Evolutionary conservation across 1,284 basidiomycete species (phyloP).

Genomic region (Cutaneotrichosporon curvatum): DNA sequence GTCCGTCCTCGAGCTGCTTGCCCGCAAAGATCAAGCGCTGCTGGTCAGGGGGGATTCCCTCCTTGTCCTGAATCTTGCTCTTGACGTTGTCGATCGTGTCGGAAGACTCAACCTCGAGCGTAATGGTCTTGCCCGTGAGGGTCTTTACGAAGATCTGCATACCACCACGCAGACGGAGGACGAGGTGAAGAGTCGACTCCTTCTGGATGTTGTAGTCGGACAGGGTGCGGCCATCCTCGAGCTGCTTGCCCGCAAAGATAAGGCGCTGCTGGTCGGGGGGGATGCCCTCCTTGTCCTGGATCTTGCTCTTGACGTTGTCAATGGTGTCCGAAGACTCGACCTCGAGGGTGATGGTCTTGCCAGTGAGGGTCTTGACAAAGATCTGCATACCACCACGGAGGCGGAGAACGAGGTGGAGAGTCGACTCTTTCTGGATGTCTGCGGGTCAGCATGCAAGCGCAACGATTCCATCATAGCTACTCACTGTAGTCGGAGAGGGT

Average conservation of each 20-base stretch:
- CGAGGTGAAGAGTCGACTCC: conserved; percentile 91
- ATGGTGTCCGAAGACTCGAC: conserved; percentile 88
- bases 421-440: conserved; percentile 97
- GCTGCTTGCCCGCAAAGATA: conserved; percentile 98
- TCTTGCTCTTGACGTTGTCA: conserved; percentile 96
- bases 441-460: conserved; percentile 1
- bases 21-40: conserved; percentile 97
- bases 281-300: conserved; percentile 90
- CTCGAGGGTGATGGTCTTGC: conserved; percentile 93
- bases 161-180: conserved; percentile 75
- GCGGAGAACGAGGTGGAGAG: conserved; percentile 93
- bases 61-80: conserved; percentile 92
- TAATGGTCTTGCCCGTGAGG: conserved; percentile 98
- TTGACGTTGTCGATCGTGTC: conserved; percentile 99
- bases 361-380: conserved; percentile 60
- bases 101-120: conserved; percentile 82
- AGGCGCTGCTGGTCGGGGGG: conserved; percentile 83
- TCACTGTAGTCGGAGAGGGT: conserved; percentile 81
- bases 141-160: conserved; percentile 83
- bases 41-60: conserved; percentile 76
- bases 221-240: conserved; percentile 86
- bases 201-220: conserved; percentile 95
- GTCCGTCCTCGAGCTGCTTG: conserved; percentile 94
- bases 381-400: conserved; percentile 81
- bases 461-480: conserved; percentile 10